phyloP scores from a whole-genome alignment of 345 rosid genomes.

The Hypericum perforatum region DNA sequence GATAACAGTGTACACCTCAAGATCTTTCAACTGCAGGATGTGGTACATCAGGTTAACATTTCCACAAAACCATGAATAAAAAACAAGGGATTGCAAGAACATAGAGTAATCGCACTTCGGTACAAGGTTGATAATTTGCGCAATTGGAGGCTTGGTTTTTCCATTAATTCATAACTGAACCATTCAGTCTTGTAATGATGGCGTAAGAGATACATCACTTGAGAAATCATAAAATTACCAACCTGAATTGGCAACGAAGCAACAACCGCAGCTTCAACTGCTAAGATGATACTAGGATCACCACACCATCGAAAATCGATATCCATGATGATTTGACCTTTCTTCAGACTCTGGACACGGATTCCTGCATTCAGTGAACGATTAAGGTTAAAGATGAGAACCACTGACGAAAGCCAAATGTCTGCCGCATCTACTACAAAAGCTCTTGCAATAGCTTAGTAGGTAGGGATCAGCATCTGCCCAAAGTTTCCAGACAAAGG shows the following conservation, averaged over 20 bases:
- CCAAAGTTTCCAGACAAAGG: too few relatives aligned
- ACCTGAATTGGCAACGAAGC: conserved; percentile 99
- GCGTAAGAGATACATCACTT: background rate
- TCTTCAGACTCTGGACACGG: conserved; percentile 92
- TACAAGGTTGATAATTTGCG: too few relatives aligned
- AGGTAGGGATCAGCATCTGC: too few relatives aligned
- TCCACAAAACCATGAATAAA: too few relatives aligned
- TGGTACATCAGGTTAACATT: conserved; percentile 9
- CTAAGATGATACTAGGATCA: conserved; percentile 92
- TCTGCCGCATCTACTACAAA: too few relatives aligned
- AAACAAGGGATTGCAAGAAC: too few relatives aligned
- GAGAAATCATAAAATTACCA: conserved; percentile 10
- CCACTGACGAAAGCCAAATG: too few relatives aligned
- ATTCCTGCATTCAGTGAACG: conserved; percentile 52
- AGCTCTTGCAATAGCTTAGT: too few relatives aligned
- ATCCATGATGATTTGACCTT: conserved; percentile 95
- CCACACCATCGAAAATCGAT: conserved; percentile 99
- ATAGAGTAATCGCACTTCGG: too few relatives aligned
- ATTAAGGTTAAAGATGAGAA: background rate
- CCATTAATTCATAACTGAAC: too few relatives aligned
- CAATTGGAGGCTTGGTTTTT: too few relatives aligned
- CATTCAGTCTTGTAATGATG: too few relatives aligned
- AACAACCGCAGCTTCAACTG: conserved; percentile 84
- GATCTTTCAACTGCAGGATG: conserved; percentile 78
- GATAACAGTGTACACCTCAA: conserved; percentile 84